A percentile compares a stretch with the other conserved stretches of the same genome.
These are phyloP conservation scores for Sugiyamaella marilandica DNA, from an alignment of 805 yeast species.

Conservation along the genomic window DNA sequence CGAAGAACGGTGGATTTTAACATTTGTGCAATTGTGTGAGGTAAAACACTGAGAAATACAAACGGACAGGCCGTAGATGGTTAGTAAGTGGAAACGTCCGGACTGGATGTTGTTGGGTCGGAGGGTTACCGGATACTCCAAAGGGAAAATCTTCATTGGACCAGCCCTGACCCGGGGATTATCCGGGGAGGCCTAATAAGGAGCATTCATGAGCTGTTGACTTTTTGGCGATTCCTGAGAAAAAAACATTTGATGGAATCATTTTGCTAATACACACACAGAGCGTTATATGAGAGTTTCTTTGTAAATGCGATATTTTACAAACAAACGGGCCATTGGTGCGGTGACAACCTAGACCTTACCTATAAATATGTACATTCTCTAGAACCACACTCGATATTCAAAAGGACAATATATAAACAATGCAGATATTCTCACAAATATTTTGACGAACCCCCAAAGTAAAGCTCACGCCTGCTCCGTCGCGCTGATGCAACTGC, in stretches of 20 bases:
- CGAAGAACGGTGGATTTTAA: constrained; percentile 8
- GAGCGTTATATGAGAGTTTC: too few relatives aligned
- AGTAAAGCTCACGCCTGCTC: too few relatives aligned
- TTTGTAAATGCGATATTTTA: too few relatives aligned
- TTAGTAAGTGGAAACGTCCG: background rate
- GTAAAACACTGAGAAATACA: background rate
- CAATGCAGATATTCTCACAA: background rate
- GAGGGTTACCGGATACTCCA: background rate
- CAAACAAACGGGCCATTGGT: background rate
- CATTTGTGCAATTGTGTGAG: constrained; percentile 2
- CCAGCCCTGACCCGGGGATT: constrained; percentile 1
- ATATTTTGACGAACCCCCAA: too few relatives aligned
- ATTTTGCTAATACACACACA: too few relatives aligned
- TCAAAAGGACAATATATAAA: too few relatives aligned
- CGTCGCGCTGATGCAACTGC: too few relatives aligned
- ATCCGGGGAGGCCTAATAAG: background rate
- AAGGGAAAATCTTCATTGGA: background rate
- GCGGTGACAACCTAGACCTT: background rate
- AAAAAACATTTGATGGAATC: too few relatives aligned
- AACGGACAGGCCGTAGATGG: background rate
- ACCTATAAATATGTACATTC: background rate
- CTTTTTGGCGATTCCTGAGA: too few relatives aligned
- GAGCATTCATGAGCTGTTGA: background rate
- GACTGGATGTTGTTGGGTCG: constrained; percentile 5
- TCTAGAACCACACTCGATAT: background rate